These are phyloP conservation scores for Samsoniella hepiali DNA, from an alignment of 2,329 filamentous ascomycete genomes.

Conservation along the genomic window DNA sequence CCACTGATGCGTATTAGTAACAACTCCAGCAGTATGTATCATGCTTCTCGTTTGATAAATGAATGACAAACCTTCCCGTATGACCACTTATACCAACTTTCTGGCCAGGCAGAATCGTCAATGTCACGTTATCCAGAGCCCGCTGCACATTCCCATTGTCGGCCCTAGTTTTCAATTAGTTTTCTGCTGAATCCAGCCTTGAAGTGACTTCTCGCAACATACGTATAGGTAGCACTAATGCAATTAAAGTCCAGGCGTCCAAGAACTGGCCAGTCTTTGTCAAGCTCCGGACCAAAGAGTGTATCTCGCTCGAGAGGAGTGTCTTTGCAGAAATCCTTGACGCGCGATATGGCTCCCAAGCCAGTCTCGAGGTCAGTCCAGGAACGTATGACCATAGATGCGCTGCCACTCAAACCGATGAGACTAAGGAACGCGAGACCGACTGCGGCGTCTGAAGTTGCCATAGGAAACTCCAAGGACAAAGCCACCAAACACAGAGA, in stretches of 20 bases:
- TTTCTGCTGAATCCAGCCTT: too few relatives aligned
- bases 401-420: not conserved
- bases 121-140: not conserved
- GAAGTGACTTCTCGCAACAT: not conserved
- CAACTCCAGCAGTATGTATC: not conserved
- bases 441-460: not conserved
- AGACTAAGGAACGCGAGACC: not conserved
- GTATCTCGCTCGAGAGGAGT: not conserved
- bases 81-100: conserved; percentile 11
- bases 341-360: not conserved
- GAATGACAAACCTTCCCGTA: conserved; percentile 1
- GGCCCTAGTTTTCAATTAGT: not conserved
- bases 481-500: conserved; percentile 21
- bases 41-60: not conserved
- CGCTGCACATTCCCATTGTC: not conserved
- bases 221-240: not conserved
- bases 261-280: not conserved
- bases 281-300: not conserved
- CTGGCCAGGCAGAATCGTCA: not conserved
- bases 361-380: not conserved
- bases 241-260: not conserved
- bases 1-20: not conserved
- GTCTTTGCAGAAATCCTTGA: not conserved
- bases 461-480: not conserved
- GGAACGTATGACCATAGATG: not conserved